Conservation (phyloP, 768 basidiomycete genomes). For the Trametes cinnabarina region DNA sequence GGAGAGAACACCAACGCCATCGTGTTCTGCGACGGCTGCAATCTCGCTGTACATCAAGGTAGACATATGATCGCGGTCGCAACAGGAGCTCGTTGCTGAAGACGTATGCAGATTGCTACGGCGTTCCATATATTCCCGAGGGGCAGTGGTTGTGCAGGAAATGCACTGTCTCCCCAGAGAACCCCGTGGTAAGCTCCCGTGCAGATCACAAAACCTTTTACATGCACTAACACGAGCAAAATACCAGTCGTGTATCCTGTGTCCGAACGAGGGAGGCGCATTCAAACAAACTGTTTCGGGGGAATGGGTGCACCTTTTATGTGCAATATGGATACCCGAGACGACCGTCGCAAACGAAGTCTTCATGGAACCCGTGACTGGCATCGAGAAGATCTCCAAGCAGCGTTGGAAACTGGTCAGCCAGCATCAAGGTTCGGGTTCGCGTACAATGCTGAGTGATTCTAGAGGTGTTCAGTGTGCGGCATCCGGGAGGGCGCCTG, state of each 20-base stretch:
- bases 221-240: neutral
- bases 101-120: slow-evolving; percentile 82
- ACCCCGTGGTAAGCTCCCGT: slow-evolving; percentile 72
- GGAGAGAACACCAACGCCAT: slow-evolving; percentile 99
- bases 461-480: slow-evolving; percentile 63
- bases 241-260: slow-evolving; percentile 91
- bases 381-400: slow-evolving; percentile 83
- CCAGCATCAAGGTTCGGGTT: neutral
- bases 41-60: slow-evolving; percentile 99
- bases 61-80: slow-evolving; percentile 18
- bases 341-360: slow-evolving; percentile 89
- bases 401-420: slow-evolving; percentile 92
- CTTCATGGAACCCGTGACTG: slow-evolving; percentile 97
- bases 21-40: slow-evolving; percentile 99
- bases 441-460: neutral
- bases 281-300: slow-evolving; percentile 95
- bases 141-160: slow-evolving; percentile 99
- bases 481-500: slow-evolving; percentile 72
- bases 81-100: neutral
- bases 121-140: slow-evolving; percentile 98
- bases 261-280: slow-evolving; percentile 95
- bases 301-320: slow-evolving; percentile 94
- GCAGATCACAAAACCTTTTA: no score
- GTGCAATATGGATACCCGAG: slow-evolving; percentile 97
- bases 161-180: slow-evolving; percentile 96